Evolutionary conservation across 1,139 yeast genomes (phyloP), one percentile per base, ranked within the genome.

Genomic region (Scheffersomyces lignicola): DNA sequence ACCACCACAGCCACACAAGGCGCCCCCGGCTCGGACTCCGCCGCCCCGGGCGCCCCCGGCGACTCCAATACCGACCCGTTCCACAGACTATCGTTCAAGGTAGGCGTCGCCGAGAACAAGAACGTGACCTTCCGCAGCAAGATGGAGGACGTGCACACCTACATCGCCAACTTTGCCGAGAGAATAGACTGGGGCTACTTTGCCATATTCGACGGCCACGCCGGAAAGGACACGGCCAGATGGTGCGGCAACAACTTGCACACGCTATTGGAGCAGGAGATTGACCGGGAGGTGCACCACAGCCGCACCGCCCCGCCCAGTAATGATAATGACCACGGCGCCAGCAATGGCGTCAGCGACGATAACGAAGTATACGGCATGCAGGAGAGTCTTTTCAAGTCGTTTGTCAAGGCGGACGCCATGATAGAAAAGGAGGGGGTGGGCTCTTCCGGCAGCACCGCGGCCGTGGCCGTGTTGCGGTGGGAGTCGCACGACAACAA

Each of bases 61-160:
- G 14, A 14, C 20, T 18, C 11, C 21, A 33, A 30, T 10, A 39
- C 43, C 32, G 64, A 70, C 43, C 75, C 75, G 6, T 70, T 70
- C 41, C 56, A 67, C 42, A 78, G 80, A 24, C 65, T 79, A 24
- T 78, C 86, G 7, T 83, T 83, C 54, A 69, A 69, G 36, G 96
- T 88, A 4, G 97, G 97, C 1, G 96, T 90, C 11, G 81, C 95
- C 9, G 97, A 89, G 51, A 92, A 88, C 58, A 81, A 82, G 47
- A 92, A 92, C 59, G 62, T 78, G 17, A 78, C 85, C 43, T 90
- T 82, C 56, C 72, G 98, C 40, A 77, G 85, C 39, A 80, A 89
- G 30, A 92, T 92, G 99, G 99, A 92, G 56, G 99, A 92, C 58
- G 95, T 94, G 8, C 97, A 92, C 57, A 86, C 95, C 0, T 88